These are phyloP conservation scores for Scheffersomyces lignosus DNA, from an alignment of 805 yeast genomes.

Conservation along the genomic window DNA sequence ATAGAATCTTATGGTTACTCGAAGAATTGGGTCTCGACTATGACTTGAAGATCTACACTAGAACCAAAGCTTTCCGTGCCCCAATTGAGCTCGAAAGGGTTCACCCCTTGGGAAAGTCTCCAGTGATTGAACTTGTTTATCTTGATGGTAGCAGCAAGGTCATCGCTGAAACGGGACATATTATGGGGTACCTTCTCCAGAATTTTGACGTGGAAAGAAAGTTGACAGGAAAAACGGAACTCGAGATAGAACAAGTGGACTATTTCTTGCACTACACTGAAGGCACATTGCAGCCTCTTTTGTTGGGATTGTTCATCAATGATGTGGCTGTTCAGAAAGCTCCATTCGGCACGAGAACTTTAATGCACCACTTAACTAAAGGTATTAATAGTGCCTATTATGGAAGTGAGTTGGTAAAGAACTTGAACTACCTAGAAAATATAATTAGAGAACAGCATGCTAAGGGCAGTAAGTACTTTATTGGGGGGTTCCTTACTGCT, in stretches of 20 bases:
- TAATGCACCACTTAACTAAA: constrained; percentile 21
- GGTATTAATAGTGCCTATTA: constrained; percentile 28
- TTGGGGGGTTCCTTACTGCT: constrained; percentile 35
- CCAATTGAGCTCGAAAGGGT: constrained; percentile 31
- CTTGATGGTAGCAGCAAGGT: constrained; percentile 12
- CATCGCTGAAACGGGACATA: constrained; percentile 59
- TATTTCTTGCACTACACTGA: constrained; percentile 26
- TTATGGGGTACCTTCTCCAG: constrained; percentile 50
- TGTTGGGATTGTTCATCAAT: constrained; percentile 24
- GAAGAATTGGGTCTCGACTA: constrained; percentile 34
- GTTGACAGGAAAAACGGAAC: constrained; percentile 31
- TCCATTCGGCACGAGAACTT: constrained; percentile 24
- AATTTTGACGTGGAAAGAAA: constrained; percentile 43
- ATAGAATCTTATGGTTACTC: constrained; percentile 38
- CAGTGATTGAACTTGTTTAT: constrained; percentile 30
- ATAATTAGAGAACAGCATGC: constrained; percentile 24
- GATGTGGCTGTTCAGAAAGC: constrained; percentile 23
- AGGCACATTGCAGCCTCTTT: constrained; percentile 22
- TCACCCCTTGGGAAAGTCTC: constrained; percentile 40
- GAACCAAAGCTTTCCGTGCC: constrained; percentile 28
- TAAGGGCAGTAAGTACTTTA: constrained; percentile 21
- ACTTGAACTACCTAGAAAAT: constrained; percentile 29
- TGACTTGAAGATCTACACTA: constrained; percentile 30
- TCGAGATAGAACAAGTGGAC: constrained; percentile 36
- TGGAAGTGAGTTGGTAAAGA: constrained; percentile 20